Evolutionary conservation across 179 eudicot species (phyloP), one percentile per base, ranked within the genome.

Genomic region (Beta corolliflora): DNA sequence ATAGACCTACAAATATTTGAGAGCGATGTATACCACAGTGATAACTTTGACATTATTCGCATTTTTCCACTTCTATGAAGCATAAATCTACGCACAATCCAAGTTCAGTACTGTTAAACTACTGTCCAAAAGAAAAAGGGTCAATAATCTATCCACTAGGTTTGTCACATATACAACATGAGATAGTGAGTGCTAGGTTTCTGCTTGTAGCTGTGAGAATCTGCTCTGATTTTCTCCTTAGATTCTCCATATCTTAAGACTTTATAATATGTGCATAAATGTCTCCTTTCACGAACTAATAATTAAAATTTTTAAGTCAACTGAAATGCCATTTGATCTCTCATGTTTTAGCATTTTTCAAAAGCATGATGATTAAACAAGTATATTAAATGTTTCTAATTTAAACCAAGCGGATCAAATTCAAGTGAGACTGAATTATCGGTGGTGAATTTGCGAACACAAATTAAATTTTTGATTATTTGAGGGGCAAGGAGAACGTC

Each of bases 161-260:
- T 31, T 29, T 71, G 36, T 71, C 75, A 71, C n/a, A 9, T 70
- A 50, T 23, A 11, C 21, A 41, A 4, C 50, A 15, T 68, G 72
- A 68, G 16, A 52, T 48, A 50, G 15, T 44, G 8, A 52, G 13
- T 50, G 41, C n/a, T 72, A 72, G 58, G 58, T 25, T 72, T 72
- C 44, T 72, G 60, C 41, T 68, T 15, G 21, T 0, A 50, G 8
- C 50, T 53, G 60, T 52, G 45, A 50, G 60, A 72, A 52, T 21
- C 44, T 23, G 45, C 60, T 50, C 44, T 52, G 76, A 72, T 72
- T 52, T 72, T 72, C 76, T 72, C 45, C 76, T 5, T 72, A 72
- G 76, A 72, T 72, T 72, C 76, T 72, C 76, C 76, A 72, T 72
- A 72, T 72, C 76, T 25, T 25, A 36, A 72, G 76, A 44, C 76